Conservation (phyloP, 108 stramenopile species). For the Fragilariopsis cylindrus region DNA sequence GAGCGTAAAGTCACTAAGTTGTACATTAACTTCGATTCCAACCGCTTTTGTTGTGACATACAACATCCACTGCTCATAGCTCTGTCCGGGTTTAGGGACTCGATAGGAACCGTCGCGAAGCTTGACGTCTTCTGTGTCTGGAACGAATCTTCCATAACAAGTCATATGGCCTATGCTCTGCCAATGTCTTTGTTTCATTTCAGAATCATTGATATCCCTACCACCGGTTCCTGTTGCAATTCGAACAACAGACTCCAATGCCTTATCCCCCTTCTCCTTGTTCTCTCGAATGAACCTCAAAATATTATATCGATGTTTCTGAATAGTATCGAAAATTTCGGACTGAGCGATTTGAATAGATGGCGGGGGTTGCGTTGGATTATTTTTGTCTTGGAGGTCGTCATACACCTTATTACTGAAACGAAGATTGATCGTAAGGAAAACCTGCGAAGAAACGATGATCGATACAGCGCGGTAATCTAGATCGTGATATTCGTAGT, state of each 20-base stretch:
- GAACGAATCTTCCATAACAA: slow-evolving; percentile 95
- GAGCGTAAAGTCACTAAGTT: slow-evolving; percentile 97
- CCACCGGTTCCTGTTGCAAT: slow-evolving; percentile 94
- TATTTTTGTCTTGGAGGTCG: slow-evolving; percentile 87
- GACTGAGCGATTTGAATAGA: slow-evolving; percentile 94
- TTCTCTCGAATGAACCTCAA: slow-evolving; percentile 90
- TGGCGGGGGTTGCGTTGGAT: slow-evolving; percentile 86
- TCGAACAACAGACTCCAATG: slow-evolving; percentile 95
- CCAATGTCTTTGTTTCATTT: slow-evolving; percentile 89
- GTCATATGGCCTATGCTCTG: slow-evolving; percentile 90
- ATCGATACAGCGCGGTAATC: slow-evolving; percentile 91
- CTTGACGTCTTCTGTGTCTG: slow-evolving; percentile 94
- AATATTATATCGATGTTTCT: slow-evolving; percentile 89
- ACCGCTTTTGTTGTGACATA: slow-evolving; percentile 95
- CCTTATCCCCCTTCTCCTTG: slow-evolving; percentile 81
- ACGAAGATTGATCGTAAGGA: slow-evolving; percentile 95
- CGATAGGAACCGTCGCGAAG: slow-evolving; percentile 88
- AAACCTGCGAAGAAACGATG: slow-evolving; percentile 94
- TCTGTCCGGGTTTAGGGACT: slow-evolving; percentile 75
- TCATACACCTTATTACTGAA: slow-evolving; percentile 91
- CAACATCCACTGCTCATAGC: slow-evolving; percentile 97
- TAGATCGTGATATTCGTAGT: slow-evolving; percentile 89
- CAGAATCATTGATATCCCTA: slow-evolving; percentile 52
- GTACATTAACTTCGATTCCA: slow-evolving; percentile 96
- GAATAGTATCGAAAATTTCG: slow-evolving; percentile 94